Base-by-base conservation (phyloP, 2,329 filamentous ascomycete genomes). In the Didymella pinodella region DNA sequence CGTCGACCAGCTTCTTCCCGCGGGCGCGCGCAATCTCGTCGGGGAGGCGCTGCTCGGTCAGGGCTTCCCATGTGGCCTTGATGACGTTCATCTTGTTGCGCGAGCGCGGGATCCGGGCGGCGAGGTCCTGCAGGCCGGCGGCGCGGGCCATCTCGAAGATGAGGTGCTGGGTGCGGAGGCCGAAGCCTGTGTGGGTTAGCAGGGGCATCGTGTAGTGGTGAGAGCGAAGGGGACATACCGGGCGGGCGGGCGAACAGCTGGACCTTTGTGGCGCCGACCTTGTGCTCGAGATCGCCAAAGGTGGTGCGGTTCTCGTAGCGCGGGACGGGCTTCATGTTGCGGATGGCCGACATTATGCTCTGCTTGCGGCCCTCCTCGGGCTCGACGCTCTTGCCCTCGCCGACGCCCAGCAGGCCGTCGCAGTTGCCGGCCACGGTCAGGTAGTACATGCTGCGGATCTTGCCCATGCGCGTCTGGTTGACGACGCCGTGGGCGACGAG, bases 1-100 rank as follows among this genome's bases (percentile, higher is more conserved):
- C 92, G 82, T 99, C 95, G 32, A 99, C 93, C 74, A 99, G 77
- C 85, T 99, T 99, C 86, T 91, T 94, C 61, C 95, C 94, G 65
- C 93, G 83, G 51, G 92, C 94, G 48, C 91, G 85, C 56, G 95
- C 95, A 74, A 99, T 89, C 74, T 94, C 88, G 76, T 98, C 92
- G 0, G 95, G 95, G 73, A 96, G 84, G 61, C 87, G 87, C 82
- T 99, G 95, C 81, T 84, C 90, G 77, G 87, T 86, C 63, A 99
- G 83, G 5, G 93, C 94, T 77, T 94, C 78, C 79, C 91, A 91
- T 40, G 92, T 86, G 14, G 95, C 95, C 82, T 97, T 97, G 80
- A 97, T 90, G 18, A 93, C 92, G 83, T 99, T 99, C 93, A 98
- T 97, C 68, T 93, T 92, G 83, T 97, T 98, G 72, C 93, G 87